Evolutionary conservation across 2,329 filamentous ascomycete genomes (phyloP).

Genomic region (Colletotrichum horii): DNA sequence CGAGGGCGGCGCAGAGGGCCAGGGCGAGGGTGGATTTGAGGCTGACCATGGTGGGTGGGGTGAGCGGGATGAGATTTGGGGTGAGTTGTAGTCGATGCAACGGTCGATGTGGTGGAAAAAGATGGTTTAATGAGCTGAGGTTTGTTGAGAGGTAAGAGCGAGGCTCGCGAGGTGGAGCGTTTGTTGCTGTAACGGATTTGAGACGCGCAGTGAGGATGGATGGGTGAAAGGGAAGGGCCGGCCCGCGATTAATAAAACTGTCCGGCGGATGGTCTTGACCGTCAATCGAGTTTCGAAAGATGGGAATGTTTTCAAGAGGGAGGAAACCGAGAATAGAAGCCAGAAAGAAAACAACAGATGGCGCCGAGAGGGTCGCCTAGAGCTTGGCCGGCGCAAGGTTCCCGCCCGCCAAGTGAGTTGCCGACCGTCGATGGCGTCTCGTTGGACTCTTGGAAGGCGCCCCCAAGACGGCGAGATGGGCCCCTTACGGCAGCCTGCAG

Average conservation of each 20-base stretch:
- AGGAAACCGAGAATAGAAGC: not conserved
- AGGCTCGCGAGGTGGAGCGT: not conserved
- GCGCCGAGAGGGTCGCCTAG: not conserved
- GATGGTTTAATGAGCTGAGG: not conserved
- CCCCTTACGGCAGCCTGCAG: too few relatives aligned
- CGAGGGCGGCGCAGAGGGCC: not conserved
- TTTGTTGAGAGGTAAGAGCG: not conserved
- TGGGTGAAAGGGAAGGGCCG: not conserved
- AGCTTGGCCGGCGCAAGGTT: constrained; percentile 8
- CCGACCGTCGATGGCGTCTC: not conserved
- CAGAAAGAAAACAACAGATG: not conserved
- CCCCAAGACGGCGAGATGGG: not conserved
- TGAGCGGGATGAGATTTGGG: not conserved
- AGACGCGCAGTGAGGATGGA: not conserved
- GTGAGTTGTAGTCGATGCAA: not conserved
- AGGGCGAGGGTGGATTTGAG: constrained; percentile 3
- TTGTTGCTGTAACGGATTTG: not conserved
- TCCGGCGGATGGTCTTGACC: not conserved
- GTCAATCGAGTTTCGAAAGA: not conserved
- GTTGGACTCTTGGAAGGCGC: not conserved
- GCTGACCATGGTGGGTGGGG: constrained; percentile 9
- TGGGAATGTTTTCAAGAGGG: not conserved
- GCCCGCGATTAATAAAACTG: not conserved
- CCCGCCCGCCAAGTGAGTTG: constrained; percentile 11
- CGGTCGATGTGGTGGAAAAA: too few relatives aligned